Evolutionary conservation across 2,329 filamentous ascomycete species (phyloP), one percentile per base, ranked within the genome.

Genomic region (Diaporthe eres): DNA sequence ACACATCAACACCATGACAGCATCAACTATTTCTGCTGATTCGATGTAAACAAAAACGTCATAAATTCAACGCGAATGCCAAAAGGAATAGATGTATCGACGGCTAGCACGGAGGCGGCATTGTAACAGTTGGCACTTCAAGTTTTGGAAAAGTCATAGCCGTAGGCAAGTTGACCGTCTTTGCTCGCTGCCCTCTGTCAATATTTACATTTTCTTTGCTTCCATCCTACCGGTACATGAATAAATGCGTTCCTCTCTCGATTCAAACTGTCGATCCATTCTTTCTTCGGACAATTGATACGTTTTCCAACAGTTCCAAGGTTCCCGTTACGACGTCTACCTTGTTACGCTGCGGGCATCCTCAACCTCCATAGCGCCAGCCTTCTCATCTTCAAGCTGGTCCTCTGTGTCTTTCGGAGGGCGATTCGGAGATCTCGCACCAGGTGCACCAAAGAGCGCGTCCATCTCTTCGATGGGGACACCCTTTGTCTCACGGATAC

Each of bases 381-480:
- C 31, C 34, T 68, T 68, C 22, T 68, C 44, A 25, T 68, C 47
- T 2, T 68, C 47, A 8, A 68, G 31, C 22, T 68, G 47, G 28
- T 68, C 31, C 28, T 53, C 44, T 7, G 25, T 9, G 31, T 68
- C 31, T n/a, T 68, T 53, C 1, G 47, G 7, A 25, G 65, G 17
- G 65, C 31, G 65, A 51, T 68, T 37, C 8, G 31, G 22, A 39
- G 22, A 4, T 39, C 65, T 68, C n/a, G 47, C 65, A 68, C 47
- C 31, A 28, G 65, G 65, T 10, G 65, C 65, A 37, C 65, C 65
- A 51, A 68, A 68, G n/a, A 68, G 47, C 47, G 65, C 65, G 15
- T 68, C 65, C 65, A 68, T 68, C 47, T 68, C 65, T 68, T 68
- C 65, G 4, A 68, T 68, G 4, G 65, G 47, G 34, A 68, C 65